Evolutionary conservation across 169 alveolate species (phyloP), one percentile per base, ranked within the genome.

Genomic region (Cryptosporidium xiaoi): DNA sequence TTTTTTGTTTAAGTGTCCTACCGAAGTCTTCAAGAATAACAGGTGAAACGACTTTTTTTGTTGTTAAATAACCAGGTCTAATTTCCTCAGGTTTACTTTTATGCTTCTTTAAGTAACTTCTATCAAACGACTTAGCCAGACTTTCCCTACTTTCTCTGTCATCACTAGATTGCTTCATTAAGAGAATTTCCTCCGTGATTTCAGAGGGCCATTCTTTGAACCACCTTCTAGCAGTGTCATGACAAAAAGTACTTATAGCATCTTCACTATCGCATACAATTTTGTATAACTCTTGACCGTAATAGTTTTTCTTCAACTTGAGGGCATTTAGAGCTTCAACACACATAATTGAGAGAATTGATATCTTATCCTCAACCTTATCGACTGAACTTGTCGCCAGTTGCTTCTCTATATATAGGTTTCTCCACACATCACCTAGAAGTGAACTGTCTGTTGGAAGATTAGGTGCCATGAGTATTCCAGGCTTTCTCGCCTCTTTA

Each of bases 181-280:
- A 34, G 33, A 69, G 67, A 46, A 69, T 69, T n/a, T 69, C 83
- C 2, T 33, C 40, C 15, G 83, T 50, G 10, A 69, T 53, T 16
- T 69, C 68, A 29, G 83, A 53, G n/a, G 83, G 83, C 83, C 83
- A 69, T 48, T 69, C 20, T 15, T 53, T 69, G n/a, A 69, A 69
- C 83, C 83, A 69, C 34, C 83, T 51, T 55, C 83, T 56, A 16
- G 83, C 62, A 29, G 31, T 62, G 46, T 69, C 83, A 55, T 56
- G 51, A 36, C 83, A 69, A 33, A 69, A 69, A 51, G 56, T 34
- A 20, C 56, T 66, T n/a, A 69, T 69, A n/a, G 83, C 3, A 55
- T 69, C 29, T 53, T 69, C 68, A 24, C 53, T 44, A 31, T 69
- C 83, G 53, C 51, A 69, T 20, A 56, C 67, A 55, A 69, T 69